phyloP scores from a whole-genome alignment of 129 eudicot genomes.

The Saussurea involucrata region DNA sequence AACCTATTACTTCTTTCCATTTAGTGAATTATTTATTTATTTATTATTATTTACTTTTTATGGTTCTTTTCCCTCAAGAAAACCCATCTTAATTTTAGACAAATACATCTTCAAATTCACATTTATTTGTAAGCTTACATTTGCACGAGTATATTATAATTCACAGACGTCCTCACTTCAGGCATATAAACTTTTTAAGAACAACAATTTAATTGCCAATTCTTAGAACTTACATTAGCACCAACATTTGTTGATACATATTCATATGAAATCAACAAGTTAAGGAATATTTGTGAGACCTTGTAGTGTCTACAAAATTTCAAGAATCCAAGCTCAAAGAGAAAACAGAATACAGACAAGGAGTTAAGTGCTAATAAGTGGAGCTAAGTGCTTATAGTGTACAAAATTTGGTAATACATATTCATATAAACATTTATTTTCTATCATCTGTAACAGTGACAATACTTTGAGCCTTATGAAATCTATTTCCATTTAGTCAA shows the following conservation, averaged over 20 bases:
- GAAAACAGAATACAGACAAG: neutral
- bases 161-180: neutral
- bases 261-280: neutral
- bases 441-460: too few species aligned
- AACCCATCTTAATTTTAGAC: neutral
- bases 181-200: neutral
- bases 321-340: neutral
- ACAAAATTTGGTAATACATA: too few species aligned
- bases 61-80: neutral
- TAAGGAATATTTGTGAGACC: neutral
- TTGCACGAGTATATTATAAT: neutral
- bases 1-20: neutral
- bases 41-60: neutral
- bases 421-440: too few species aligned
- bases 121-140: neutral
- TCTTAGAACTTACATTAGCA: neutral
- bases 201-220: neutral
- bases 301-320: neutral
- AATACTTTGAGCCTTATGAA: too few species aligned
- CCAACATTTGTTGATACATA: neutral
- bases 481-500: too few species aligned
- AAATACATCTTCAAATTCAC: neutral
- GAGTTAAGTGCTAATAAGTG: too few species aligned
- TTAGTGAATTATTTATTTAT: neutral
- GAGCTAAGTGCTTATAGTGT: too few species aligned